Percentiles rank a stretch among this genome's conserved stretches.
These are phyloP conservation scores for Dittrichia graveolens DNA, from an alignment of 129 eudicot species.

Conservation along the genomic window DNA sequence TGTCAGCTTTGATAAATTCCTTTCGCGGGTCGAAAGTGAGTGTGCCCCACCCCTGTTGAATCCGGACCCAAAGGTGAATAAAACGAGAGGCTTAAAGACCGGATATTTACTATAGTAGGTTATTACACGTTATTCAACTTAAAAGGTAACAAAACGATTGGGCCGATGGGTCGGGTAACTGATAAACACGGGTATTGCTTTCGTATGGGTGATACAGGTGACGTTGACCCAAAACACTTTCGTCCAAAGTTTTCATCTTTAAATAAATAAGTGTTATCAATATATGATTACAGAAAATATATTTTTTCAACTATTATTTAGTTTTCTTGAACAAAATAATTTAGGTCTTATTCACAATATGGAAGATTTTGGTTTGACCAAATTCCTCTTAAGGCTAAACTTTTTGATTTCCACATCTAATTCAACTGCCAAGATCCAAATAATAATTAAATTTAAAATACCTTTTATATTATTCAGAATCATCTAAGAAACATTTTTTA, in stretches of 20 bases:
- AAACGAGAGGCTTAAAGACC: too few relatives aligned
- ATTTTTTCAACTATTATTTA: neutral
- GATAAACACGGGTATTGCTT: neutral
- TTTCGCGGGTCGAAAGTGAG: constrained; percentile 60
- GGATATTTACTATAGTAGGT: too few relatives aligned
- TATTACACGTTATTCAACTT: too few relatives aligned
- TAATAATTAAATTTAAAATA: too few relatives aligned
- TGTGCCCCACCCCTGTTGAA: constrained; percentile 47
- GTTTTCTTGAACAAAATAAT: neutral
- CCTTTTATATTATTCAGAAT: too few relatives aligned
- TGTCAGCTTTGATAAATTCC: constrained; percentile 66
- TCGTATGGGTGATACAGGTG: neutral
- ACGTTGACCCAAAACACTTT: constrained; percentile 9
- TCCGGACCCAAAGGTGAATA: neutral
- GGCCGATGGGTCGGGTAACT: neutral
- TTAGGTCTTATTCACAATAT: neutral
- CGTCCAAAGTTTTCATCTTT: neutral
- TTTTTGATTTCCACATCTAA: neutral
- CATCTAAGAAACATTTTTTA: too few relatives aligned
- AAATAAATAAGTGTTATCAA: neutral
- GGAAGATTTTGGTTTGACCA: neutral
- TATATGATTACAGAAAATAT: neutral
- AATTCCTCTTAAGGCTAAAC: neutral
- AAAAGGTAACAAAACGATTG: neutral
- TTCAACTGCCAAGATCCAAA: neutral